phyloP scores from a whole-genome alignment of 495 filamentous ascomycete species.

The Xylaria acuta region DNA sequence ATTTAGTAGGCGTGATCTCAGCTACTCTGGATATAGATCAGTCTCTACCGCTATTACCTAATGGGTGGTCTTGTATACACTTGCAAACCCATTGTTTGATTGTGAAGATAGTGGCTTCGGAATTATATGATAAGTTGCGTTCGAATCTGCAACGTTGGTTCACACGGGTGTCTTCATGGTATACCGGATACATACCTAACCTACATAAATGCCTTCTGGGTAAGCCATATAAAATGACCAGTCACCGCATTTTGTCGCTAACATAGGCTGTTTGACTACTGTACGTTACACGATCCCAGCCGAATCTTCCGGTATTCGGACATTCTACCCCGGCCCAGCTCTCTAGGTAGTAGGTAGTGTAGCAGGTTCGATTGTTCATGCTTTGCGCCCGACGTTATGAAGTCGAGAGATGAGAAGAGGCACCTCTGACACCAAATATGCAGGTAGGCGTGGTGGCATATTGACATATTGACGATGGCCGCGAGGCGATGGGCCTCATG shows the following conservation, averaged over 20 bases:
- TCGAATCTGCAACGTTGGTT: too few species aligned
- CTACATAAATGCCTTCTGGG: neutral
- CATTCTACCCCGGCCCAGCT: neutral
- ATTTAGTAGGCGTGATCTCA: neutral
- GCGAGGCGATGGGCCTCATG: neutral
- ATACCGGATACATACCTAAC: too few species aligned
- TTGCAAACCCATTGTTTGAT: too few species aligned
- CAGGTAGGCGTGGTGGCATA: too few species aligned
- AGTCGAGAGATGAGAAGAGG: neutral
- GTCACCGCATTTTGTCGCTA: too few species aligned
- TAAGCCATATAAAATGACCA: neutral
- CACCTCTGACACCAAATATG: too few species aligned
- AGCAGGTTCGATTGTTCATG: neutral
- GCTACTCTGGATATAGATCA: neutral
- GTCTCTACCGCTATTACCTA: neutral
- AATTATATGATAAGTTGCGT: too few species aligned
- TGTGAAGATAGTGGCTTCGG: neutral
- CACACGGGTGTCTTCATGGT: too few species aligned
- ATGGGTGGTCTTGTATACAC: too few species aligned
- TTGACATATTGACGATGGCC: neutral
- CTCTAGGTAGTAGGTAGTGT: neutral
- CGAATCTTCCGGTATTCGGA: neutral
- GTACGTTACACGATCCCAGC: neutral
- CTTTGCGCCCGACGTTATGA: neutral
- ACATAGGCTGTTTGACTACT: neutral